These are phyloP conservation scores for Penicillium occitanis DNA, from an alignment of 2,329 filamentous ascomycete genomes.

Conservation along the genomic window DNA sequence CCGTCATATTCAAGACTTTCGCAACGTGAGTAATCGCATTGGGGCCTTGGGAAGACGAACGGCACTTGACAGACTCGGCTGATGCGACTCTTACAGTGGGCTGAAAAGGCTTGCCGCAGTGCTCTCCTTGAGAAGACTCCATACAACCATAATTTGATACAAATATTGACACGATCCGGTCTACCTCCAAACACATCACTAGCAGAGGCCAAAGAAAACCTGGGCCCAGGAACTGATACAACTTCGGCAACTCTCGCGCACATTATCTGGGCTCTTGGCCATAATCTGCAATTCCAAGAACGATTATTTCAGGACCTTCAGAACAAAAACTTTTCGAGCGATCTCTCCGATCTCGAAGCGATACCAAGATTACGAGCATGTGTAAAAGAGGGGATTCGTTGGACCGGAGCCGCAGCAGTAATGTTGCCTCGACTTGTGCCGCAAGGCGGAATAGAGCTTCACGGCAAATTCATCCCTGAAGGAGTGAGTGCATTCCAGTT, in stretches of 20 bases:
- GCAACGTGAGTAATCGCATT: not conserved
- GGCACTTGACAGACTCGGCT: not conserved
- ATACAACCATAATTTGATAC: not conserved
- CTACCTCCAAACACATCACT: not conserved
- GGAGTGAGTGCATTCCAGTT: not conserved
- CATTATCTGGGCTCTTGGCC: slow-evolving; percentile 9
- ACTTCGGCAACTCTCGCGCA: slow-evolving; percentile 13
- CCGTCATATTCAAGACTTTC: not conserved
- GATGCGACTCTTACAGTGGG: slow-evolving; percentile 1
- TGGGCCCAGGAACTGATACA: slow-evolving; percentile 9
- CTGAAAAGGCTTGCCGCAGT: not conserved
- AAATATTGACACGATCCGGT: slow-evolving; percentile 6
- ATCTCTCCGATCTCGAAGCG: not conserved
- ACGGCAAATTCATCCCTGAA: not conserved
- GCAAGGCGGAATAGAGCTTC: not conserved
- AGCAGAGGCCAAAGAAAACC: slow-evolving; percentile 13
- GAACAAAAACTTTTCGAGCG: not conserved
- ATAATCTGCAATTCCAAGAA: not conserved
- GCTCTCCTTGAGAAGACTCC: not conserved
- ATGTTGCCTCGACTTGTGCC: not conserved
- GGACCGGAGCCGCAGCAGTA: slow-evolving; percentile 6
- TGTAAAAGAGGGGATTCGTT: slow-evolving; percentile 21
- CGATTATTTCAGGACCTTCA: not conserved
- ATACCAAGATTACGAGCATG: slow-evolving; percentile 16
- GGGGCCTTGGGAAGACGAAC: no score